phyloP scores from a whole-genome alignment of 2,329 filamentous ascomycete species.

The Lanzia echinophila region DNA sequence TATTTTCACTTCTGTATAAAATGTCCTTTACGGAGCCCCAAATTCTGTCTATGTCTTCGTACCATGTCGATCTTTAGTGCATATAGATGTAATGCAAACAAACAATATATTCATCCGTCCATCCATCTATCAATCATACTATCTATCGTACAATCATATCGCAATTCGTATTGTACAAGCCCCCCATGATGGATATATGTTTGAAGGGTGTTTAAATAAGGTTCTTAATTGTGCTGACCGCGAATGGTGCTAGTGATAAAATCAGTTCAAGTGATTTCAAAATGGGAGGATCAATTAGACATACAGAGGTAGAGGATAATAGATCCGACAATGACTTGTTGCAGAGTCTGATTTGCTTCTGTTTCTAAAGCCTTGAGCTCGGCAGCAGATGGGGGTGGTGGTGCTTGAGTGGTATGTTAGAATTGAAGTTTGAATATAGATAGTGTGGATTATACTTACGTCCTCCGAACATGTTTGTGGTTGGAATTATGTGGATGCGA shows the following conservation, averaged over 20 bases:
- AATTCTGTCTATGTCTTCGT: not conserved
- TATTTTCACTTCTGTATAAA: too few species aligned
- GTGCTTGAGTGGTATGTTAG: constrained; percentile 32
- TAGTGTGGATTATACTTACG: constrained; percentile 37
- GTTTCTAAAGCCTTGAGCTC: constrained; percentile 65
- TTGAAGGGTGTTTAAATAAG: constrained; percentile 35
- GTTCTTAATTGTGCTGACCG: constrained; percentile 46
- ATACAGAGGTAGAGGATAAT: constrained; percentile 71
- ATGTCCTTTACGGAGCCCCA: not conserved
- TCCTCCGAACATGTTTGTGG: constrained; percentile 54
- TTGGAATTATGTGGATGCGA: constrained; percentile 4
- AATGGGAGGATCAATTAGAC: constrained; percentile 27
- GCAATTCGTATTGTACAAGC: not conserved
- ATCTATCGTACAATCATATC: not conserved
- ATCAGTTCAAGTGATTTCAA: constrained; percentile 3
- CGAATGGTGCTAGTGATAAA: constrained; percentile 43
- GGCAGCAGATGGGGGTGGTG: constrained; percentile 62
- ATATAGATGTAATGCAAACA: not conserved
- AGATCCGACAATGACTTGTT: constrained; percentile 58
- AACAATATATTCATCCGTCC: not conserved
- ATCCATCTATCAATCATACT: not conserved
- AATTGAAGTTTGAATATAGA: constrained; percentile 7
- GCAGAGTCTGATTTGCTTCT: constrained; percentile 60
- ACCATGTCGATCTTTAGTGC: not conserved
- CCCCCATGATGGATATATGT: not conserved